A percentile compares a stretch with the other conserved stretches of the same genome.
Evolutionary conservation across 139 green algal species (phyloP).

Genomic region (Ostreobium quekettii): DNA sequence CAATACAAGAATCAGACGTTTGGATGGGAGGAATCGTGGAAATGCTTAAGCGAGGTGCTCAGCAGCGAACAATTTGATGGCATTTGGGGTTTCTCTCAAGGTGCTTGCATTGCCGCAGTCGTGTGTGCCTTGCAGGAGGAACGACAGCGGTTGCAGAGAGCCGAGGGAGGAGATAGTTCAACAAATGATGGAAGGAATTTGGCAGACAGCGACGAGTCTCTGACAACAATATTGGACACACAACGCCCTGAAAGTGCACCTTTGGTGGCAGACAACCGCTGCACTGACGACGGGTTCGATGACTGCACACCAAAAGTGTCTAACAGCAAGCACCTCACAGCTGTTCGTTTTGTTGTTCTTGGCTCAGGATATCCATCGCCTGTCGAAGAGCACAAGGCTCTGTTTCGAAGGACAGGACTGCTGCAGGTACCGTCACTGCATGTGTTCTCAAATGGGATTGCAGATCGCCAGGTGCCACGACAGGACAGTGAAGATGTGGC

Average conservation of each 20-base stretch:
- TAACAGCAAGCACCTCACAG: too few species aligned
- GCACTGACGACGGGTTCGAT: background rate
- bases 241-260: too few species aligned
- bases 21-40: conserved; percentile 49
- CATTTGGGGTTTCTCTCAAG: conserved; percentile 79
- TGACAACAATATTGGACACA: too few species aligned
- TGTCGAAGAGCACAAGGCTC: background rate
- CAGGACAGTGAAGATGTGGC: background rate
- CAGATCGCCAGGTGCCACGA: background rate
- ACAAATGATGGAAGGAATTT: too few species aligned
- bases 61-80: conserved; percentile 56
- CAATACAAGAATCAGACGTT: conserved; percentile 48
- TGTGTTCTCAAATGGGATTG: background rate
- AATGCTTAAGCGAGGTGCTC: conserved; percentile 32
- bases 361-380: background rate
- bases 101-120: conserved; percentile 3
- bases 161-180: too few species aligned
- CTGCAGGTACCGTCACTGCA: background rate
- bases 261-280: background rate
- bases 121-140: background rate
- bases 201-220: too few species aligned
- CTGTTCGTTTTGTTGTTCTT: background rate
- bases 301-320: too few species aligned
- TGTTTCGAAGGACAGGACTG: background rate
- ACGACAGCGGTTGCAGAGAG: background rate